A percentile compares a stretch with the other conserved stretches of the same genome.
Conservation (phyloP, 2,329 filamentous ascomycete genomes). For the Cladobotryum mycophilum region DNA sequence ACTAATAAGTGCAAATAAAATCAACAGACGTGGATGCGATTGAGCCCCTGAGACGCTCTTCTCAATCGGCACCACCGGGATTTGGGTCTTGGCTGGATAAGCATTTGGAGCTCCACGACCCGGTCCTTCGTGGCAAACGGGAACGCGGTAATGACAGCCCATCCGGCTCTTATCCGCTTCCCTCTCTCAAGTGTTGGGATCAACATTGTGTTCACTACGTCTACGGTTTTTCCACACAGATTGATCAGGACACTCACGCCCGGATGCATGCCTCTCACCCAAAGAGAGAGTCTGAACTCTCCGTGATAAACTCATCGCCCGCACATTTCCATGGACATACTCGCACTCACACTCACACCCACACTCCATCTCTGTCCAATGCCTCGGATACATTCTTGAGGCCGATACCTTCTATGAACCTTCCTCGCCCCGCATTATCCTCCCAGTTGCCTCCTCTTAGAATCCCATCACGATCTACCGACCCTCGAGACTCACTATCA, state of each 20-base stretch:
- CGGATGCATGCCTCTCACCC: conserved; percentile 35
- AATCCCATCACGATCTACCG: conserved; percentile 24
- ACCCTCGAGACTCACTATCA: conserved; percentile 20
- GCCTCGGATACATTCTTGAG: conserved; percentile 6
- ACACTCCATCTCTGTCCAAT: conserved; percentile 5
- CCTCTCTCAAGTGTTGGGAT: conserved; percentile 48
- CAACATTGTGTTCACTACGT: conserved; percentile 52
- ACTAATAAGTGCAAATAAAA: conserved; percentile 2
- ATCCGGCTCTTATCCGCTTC: conserved; percentile 10
- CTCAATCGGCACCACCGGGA: conserved; percentile 35
- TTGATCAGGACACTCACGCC: conserved; percentile 47
- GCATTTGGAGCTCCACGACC: conserved; percentile 44
- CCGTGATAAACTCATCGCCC: conserved; percentile 21
- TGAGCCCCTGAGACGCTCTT: conserved; percentile 23
- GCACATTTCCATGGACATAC: conserved; percentile 1
- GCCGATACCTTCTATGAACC: conserved; percentile 28
- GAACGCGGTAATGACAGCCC: conserved; percentile 3
- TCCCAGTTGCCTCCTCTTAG: conserved; percentile 24
- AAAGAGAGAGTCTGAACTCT: conserved; percentile 42
- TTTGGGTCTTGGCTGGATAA: conserved; percentile 48
- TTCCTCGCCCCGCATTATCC: conserved; percentile 28
- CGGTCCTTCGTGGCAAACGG: conserved; percentile 31
- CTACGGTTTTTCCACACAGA: conserved; percentile 47
- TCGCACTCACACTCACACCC: background rate
- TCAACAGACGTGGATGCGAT: conserved; percentile 25